phyloP scores from a whole-genome alignment of 1,284 basidiomycete species.

The Ceratobasidium sp. region DNA sequence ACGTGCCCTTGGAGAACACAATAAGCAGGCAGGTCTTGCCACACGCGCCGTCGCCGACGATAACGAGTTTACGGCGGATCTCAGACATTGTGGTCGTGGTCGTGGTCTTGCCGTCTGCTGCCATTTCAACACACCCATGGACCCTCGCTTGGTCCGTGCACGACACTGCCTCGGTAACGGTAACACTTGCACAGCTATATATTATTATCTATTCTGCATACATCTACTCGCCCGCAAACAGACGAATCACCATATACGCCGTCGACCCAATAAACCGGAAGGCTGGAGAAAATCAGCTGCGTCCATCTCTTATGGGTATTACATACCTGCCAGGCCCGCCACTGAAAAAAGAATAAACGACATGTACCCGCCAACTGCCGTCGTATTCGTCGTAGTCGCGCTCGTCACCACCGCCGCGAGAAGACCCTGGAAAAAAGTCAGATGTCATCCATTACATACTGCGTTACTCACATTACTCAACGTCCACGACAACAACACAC shows the following conservation, averaged over 20 bases:
- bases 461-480: conserved; percentile 69
- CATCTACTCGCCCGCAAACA: conserved; percentile 81
- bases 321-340: conserved; percentile 82
- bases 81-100: conserved; percentile 56
- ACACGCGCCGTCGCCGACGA: conserved; percentile 83
- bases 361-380: conserved; percentile 77
- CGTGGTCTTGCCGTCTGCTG: conserved; percentile 29
- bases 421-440: conserved; percentile 57
- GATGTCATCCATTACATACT: conserved; percentile 7
- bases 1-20: conserved; percentile 89
- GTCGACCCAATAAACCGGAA: conserved; percentile 82
- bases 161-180: neutral
- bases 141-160: conserved; percentile 37
- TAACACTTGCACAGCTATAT: neutral
- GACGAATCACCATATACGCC: conserved; percentile 75
- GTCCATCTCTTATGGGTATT: neutral
- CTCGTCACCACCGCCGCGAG: conserved; percentile 73
- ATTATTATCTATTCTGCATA: neutral
- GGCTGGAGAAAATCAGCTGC: conserved; percentile 54
- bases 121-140: conserved; percentile 36
- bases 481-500: conserved; percentile 81
- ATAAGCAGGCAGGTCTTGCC: conserved; percentile 88
- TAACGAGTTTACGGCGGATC: conserved; percentile 79
- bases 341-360: conserved; percentile 83
- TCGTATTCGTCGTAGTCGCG: conserved; percentile 51